A percentile compares a stretch with the other conserved stretches of the same genome.
Conservation (phyloP, 1,284 basidiomycete genomes). For the Microbotryomycetes sp. region DNA sequence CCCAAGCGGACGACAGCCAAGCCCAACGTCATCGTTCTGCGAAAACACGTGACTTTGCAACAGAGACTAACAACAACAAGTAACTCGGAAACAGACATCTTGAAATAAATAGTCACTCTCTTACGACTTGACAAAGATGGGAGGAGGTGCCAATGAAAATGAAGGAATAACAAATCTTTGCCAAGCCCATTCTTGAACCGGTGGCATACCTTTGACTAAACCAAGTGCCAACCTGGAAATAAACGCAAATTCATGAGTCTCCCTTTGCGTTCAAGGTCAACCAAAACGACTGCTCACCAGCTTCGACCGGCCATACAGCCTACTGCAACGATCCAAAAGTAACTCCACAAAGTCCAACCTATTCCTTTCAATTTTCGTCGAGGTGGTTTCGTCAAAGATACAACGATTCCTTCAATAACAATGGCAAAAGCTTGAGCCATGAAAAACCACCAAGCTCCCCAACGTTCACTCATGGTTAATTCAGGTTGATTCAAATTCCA, state of each 20-base stretch:
- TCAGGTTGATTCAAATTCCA: background rate
- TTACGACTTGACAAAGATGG: slow-evolving; percentile 9
- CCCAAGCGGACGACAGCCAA: background rate
- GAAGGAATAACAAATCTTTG: slow-evolving; percentile 11
- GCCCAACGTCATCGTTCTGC: background rate
- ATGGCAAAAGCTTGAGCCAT: slow-evolving; percentile 16
- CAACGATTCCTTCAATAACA: slow-evolving; percentile 6
- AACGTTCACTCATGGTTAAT: slow-evolving; percentile 12
- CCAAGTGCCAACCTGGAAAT: slow-evolving; percentile 15
- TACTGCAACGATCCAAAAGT: slow-evolving; percentile 9
- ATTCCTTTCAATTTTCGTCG: slow-evolving; percentile 4
- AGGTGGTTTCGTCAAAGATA: background rate
- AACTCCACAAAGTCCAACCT: slow-evolving; percentile 4
- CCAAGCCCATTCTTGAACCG: slow-evolving; percentile 14
- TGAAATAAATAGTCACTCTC: background rate
- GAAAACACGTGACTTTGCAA: background rate
- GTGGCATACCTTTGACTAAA: slow-evolving; percentile 15
- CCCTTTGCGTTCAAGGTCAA: background rate
- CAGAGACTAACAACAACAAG: background rate
- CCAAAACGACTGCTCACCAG: slow-evolving; percentile 4
- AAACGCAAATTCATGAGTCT: background rate
- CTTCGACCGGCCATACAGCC: slow-evolving; percentile 14
- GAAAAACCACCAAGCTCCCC: slow-evolving; percentile 24
- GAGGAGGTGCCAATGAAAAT: slow-evolving; percentile 6
- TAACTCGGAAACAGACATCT: no score